phyloP scores from a whole-genome alignment of 306 rosid genomes.

The Hippophae gyantsensis region DNA sequence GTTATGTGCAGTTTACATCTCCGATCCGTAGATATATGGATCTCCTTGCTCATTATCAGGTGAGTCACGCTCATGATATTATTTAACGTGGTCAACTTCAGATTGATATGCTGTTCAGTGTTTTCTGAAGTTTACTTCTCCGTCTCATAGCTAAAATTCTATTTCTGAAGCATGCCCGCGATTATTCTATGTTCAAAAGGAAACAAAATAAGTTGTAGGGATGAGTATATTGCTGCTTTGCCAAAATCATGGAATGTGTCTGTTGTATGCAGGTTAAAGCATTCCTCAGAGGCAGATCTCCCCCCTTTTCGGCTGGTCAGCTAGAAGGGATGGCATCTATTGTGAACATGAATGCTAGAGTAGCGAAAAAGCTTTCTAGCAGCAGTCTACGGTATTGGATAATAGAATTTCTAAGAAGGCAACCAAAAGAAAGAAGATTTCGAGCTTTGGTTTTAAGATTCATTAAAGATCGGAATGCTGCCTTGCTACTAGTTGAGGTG shows the following conservation, averaged over 20 bases:
- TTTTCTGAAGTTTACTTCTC: too few relatives aligned
- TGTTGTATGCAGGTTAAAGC: slow-evolving; percentile 55
- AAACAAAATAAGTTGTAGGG: too few relatives aligned
- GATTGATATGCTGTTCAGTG: too few relatives aligned
- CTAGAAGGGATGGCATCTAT: slow-evolving; percentile 72
- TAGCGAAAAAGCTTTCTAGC: slow-evolving; percentile 57
- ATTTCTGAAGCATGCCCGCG: too few relatives aligned
- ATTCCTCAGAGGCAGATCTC: slow-evolving; percentile 62
- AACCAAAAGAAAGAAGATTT: slow-evolving; percentile 53
- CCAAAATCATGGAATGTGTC: too few relatives aligned
- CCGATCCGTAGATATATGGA: slow-evolving; percentile 97
- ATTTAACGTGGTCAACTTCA: slow-evolving; percentile 3
- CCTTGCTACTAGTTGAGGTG: slow-evolving; percentile 79
- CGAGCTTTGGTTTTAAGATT: slow-evolving; percentile 75
- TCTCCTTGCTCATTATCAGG: slow-evolving; percentile 97
- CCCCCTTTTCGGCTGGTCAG: slow-evolving; percentile 64
- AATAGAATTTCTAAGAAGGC: slow-evolving; percentile 75
- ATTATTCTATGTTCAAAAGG: too few relatives aligned
- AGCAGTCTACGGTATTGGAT: slow-evolving; percentile 86
- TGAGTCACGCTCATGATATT: slow-evolving; percentile 13
- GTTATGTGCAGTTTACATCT: slow-evolving; percentile 95
- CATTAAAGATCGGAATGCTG: slow-evolving; percentile 80
- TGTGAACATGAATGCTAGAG: slow-evolving; percentile 48
- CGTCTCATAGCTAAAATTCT: too few relatives aligned
- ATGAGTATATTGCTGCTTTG: too few relatives aligned